These are phyloP conservation scores for Rhododendron kiyosumense DNA, from an alignment of 148 eudicot genomes.

Conservation along the genomic window DNA sequence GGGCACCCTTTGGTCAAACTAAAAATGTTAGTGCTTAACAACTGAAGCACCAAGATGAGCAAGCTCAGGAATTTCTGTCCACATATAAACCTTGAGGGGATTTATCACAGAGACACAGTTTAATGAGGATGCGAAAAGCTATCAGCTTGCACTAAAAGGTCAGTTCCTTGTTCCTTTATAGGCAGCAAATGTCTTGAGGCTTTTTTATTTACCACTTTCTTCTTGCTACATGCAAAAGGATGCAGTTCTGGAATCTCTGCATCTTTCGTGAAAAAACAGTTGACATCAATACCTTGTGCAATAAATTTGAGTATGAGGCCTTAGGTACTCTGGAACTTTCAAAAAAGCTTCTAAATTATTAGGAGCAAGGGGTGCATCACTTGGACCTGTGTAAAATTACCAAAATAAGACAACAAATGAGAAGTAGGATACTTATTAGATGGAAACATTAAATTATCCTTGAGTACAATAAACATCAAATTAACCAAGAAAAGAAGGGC, in stretches of 20 bases:
- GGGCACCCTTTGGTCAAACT: neutral
- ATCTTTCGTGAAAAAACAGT: neutral
- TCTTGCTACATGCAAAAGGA: neutral
- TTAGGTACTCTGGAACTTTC: constrained; percentile 87
- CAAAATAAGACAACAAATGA: neutral
- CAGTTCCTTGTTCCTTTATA: neutral
- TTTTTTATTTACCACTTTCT: neutral
- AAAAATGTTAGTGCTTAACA: neutral
- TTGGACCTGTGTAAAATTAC: constrained; percentile 57
- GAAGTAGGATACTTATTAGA: neutral
- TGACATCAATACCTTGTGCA: constrained; percentile 74
- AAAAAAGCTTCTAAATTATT: constrained; percentile 86
- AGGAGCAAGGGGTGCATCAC: constrained; percentile 92
- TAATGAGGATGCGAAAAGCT: neutral
- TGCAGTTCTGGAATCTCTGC: neutral
- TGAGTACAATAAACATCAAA: neutral
- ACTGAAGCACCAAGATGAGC: neutral
- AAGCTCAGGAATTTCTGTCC: neutral
- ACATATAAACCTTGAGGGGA: neutral
- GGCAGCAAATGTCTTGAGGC: neutral
- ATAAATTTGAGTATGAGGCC: constrained; percentile 93
- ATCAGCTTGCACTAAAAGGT: neutral
- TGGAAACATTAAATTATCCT: neutral
- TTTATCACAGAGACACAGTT: neutral
- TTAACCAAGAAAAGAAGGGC: neutral